Base-by-base conservation (phyloP, 805 yeast species). In the Hemisphaericaspora nanyangensis region DNA sequence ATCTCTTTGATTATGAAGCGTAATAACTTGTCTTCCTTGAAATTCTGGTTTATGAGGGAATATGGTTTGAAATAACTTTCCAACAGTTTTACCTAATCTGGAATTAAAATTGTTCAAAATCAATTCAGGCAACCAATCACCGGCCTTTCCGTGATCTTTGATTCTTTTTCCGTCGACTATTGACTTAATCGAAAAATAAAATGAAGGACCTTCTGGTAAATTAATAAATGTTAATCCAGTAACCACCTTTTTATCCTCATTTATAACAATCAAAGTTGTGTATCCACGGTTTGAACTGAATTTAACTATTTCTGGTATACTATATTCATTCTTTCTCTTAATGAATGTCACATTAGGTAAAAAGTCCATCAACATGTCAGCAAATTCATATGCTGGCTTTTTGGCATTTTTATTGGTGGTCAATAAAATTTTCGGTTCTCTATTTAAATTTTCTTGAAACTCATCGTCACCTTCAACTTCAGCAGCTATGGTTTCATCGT, bases 1-100 rank as follows among this genome's bases (percentile, higher is more conserved):
- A 61, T 93, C 99, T 70, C 99, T 76, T 61, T 93, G 99, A 59
- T 93, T 93, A 60, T 93, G 99, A 56, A 93, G 65, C 0, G 99
- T 93, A 20, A 93, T 83, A 32, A 88, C 99, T 59, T 93, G 97
- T 54, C 99, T 77, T 20, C 99, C 99, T 60, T 85, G 85, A 51
- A 93, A 78, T 56, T 93, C 97, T 1, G 99, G 99, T 44, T 77
- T 76, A 44, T 85, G 90, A 7, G 99, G 99, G 64, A 91, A 88
- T 30, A 93, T 69, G 1, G 95, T 79, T 60, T 90, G 97, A 66
- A 93, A 93, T 45, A 93, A 64, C 42, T 95, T 74, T 24, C 96
- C 97, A 5, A 91, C 95, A 0, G 98, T 86, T 55, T 85, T 82
- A 62, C 99, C 99, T 46, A 93, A 72, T 49, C 96, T 74, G 0